These are phyloP conservation scores for Phlyctochytrium planicorne DNA, from an alignment of 192 early-diverging fungal genomes.

Conservation along the genomic window DNA sequence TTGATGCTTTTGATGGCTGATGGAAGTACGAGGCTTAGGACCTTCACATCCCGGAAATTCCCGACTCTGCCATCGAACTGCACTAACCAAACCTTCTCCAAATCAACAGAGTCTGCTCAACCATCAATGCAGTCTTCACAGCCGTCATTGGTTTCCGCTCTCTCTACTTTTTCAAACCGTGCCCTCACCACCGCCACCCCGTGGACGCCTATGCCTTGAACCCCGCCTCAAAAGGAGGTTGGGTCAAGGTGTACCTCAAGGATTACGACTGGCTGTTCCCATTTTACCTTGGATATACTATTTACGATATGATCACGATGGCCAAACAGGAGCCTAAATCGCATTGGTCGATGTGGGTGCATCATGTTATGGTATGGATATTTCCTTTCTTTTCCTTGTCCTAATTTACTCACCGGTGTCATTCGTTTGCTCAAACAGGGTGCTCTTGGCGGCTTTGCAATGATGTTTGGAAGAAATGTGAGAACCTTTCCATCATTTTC, in stretches of 20 bases:
- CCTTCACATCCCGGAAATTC: too few species aligned
- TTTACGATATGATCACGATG: slow-evolving; percentile 12
- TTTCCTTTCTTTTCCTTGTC: background rate
- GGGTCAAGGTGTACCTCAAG: background rate
- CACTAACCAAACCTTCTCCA: too few species aligned
- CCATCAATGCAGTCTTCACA: slow-evolving; percentile 3
- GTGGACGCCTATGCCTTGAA: background rate
- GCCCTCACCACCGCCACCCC: too few species aligned
- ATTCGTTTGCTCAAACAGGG: background rate
- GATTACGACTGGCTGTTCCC: slow-evolving; percentile 5
- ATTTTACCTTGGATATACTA: background rate
- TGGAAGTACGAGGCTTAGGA: too few species aligned
- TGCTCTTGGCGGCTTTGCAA: background rate
- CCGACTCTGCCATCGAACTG: too few species aligned
- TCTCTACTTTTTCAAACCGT: background rate
- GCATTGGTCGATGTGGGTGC: slow-evolving; percentile 14
- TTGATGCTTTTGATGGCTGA: too few species aligned
- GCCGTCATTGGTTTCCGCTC: background rate
- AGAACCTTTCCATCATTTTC: too few species aligned
- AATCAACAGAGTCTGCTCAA: slow-evolving; percentile 8
- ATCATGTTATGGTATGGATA: slow-evolving; percentile 2
- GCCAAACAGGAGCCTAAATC: background rate
- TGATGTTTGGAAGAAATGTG: slow-evolving; percentile 2
- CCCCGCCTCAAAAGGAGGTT: background rate
- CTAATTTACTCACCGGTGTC: background rate